Conservation (phyloP, 2,329 filamentous ascomycete genomes). For the Penicillium psychrosexuale region DNA sequence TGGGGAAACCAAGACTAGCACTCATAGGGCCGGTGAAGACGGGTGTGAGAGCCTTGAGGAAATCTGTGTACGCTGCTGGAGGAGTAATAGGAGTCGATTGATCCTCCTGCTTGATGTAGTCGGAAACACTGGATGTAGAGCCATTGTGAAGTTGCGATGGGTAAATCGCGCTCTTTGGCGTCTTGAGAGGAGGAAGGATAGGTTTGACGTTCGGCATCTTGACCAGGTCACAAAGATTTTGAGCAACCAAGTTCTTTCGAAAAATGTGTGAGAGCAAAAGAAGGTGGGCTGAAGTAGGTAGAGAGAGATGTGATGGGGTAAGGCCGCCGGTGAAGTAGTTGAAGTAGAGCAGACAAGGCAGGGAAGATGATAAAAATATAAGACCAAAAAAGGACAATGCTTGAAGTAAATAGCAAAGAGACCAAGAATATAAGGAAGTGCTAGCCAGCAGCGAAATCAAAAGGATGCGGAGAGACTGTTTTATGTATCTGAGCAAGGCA, state of each 20-base stretch:
- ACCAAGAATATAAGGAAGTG: neutral
- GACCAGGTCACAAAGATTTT: neutral
- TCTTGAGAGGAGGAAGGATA: slow-evolving; percentile 43
- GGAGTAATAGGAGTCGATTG: slow-evolving; percentile 84
- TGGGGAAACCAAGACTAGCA: slow-evolving; percentile 50
- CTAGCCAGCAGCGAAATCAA: neutral
- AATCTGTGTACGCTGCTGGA: slow-evolving; percentile 85
- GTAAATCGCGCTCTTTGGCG: slow-evolving; percentile 44
- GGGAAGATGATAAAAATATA: neutral
- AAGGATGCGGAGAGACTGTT: neutral
- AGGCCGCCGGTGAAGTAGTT: neutral
- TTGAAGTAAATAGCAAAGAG: neutral
- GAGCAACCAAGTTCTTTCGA: neutral
- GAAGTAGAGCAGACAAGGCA: neutral
- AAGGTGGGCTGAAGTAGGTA: neutral
- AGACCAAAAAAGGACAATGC: neutral
- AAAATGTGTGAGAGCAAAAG: neutral
- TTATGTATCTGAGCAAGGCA: neutral
- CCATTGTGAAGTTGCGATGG: slow-evolving; percentile 62
- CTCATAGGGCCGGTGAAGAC: slow-evolving; percentile 67
- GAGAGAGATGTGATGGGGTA: neutral
- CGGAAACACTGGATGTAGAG: slow-evolving; percentile 49
- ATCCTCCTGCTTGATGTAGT: slow-evolving; percentile 68
- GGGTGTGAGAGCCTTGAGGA: slow-evolving; percentile 75
- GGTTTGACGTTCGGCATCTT: slow-evolving; percentile 37